phyloP scores from a whole-genome alignment of 495 filamentous ascomycete genomes.

The Penicillium robsamsonii region DNA sequence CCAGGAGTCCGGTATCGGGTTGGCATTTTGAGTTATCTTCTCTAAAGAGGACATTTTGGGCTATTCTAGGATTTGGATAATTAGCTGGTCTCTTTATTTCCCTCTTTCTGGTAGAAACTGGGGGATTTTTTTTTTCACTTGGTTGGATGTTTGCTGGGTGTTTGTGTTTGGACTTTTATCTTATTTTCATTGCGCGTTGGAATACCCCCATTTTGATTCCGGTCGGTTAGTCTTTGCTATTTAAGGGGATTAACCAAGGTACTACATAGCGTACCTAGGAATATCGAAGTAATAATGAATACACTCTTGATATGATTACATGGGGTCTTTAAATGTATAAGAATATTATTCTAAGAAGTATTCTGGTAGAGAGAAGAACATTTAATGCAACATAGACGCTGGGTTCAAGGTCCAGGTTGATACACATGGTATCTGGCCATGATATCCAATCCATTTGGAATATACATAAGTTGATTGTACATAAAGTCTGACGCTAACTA shows the following conservation, averaged over 20 bases:
- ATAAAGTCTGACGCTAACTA: slow-evolving; percentile 3
- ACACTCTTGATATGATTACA: neutral
- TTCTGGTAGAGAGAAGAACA: neutral
- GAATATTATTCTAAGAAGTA: neutral
- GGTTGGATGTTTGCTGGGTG: neutral
- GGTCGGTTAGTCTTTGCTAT: slow-evolving; percentile 7
- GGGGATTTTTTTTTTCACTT: neutral
- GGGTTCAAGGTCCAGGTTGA: neutral
- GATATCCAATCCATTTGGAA: neutral
- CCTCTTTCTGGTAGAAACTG: neutral
- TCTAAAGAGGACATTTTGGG: neutral
- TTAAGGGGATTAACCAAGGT: neutral
- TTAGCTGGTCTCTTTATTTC: neutral
- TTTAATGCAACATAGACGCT: neutral
- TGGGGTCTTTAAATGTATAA: neutral
- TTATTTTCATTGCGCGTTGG: slow-evolving; percentile 2
- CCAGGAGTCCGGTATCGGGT: slow-evolving; percentile 31
- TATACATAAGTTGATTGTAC: slow-evolving; percentile 2
- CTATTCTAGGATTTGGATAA: neutral
- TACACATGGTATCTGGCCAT: neutral
- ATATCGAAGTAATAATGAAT: neutral
- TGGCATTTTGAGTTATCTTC: slow-evolving; percentile 34
- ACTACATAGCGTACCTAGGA: neutral
- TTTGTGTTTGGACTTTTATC: neutral
- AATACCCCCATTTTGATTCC: slow-evolving; percentile 17